Percentiles rank a stretch among this genome's conserved stretches.
These are phyloP conservation scores for Fusarium sp. DNA, from an alignment of 2,329 filamentous ascomycete species.

Conservation along the genomic window DNA sequence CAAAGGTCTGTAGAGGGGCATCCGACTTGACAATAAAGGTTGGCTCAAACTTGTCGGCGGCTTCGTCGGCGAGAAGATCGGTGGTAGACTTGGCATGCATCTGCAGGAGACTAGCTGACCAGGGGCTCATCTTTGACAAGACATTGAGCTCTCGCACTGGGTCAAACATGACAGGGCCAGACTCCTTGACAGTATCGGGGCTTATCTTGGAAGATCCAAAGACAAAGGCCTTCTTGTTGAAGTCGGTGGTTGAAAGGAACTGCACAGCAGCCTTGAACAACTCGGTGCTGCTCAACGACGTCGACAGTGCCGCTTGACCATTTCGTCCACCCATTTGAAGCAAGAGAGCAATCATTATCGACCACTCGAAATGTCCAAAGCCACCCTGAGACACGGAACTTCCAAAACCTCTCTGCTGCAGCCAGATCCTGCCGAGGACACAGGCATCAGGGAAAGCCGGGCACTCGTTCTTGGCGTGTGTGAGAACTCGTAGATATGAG, in stretches of 20 bases:
- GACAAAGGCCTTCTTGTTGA: slow-evolving; percentile 73
- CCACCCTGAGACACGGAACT: slow-evolving; percentile 78
- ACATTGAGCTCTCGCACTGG: slow-evolving; percentile 79
- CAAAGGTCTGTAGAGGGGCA: slow-evolving; percentile 65
- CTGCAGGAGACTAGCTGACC: slow-evolving; percentile 80
- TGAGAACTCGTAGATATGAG: slow-evolving; percentile 79
- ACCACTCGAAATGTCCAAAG: slow-evolving; percentile 95
- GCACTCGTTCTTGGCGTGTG: slow-evolving; percentile 75
- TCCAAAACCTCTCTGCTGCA: slow-evolving; percentile 85
- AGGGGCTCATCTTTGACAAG: slow-evolving; percentile 88
- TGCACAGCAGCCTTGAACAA: slow-evolving; percentile 96
- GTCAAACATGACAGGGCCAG: slow-evolving; percentile 81
- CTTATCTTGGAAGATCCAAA: slow-evolving; percentile 52
- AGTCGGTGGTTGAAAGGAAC: slow-evolving; percentile 79
- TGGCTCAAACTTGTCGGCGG: slow-evolving; percentile 83
- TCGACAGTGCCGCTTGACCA: slow-evolving; percentile 77
- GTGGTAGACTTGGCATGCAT: slow-evolving; percentile 81
- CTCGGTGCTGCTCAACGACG: slow-evolving; percentile 88
- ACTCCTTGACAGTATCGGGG: slow-evolving; percentile 53
- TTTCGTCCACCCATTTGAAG: slow-evolving; percentile 80
- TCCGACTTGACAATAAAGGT: slow-evolving; percentile 79
- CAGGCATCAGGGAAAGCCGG: slow-evolving; percentile 84
- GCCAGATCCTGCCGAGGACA: slow-evolving; percentile 86
- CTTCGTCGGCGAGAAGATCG: slow-evolving; percentile 77
- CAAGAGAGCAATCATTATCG: slow-evolving; percentile 80